phyloP scores from a whole-genome alignment of 2,329 filamentous ascomycete genomes.

The Paraconiothyrium brasiliense region DNA sequence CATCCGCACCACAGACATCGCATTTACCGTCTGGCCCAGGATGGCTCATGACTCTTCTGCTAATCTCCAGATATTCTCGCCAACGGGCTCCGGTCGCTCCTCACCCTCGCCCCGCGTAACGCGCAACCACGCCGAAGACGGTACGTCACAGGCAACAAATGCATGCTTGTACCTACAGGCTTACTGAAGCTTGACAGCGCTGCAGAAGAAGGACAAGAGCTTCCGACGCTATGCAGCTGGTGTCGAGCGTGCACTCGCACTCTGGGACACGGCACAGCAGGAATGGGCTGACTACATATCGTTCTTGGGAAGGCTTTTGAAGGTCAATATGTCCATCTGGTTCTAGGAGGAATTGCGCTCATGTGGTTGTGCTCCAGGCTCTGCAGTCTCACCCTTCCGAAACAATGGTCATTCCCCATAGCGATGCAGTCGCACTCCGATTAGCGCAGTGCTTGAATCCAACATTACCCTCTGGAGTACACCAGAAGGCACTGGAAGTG shows the following conservation, averaged over 20 bases:
- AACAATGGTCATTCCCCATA: constrained; percentile 79
- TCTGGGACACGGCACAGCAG: constrained; percentile 92
- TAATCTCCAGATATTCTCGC: constrained; percentile 63
- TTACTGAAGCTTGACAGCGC: constrained; percentile 56
- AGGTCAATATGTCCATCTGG: constrained; percentile 64
- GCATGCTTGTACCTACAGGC: constrained; percentile 14
- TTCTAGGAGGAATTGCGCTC: constrained; percentile 29
- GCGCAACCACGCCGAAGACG: constrained; percentile 79
- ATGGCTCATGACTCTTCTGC: constrained; percentile 51
- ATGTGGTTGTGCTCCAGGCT: constrained; percentile 64
- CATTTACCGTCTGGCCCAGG: constrained; percentile 34
- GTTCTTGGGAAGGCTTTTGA: constrained; percentile 88
- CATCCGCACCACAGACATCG: constrained; percentile 27
- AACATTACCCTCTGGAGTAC: constrained; percentile 90
- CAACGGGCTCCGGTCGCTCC: constrained; percentile 83
- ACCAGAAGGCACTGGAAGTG: constrained; percentile 96
- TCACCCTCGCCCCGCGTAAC: constrained; percentile 79
- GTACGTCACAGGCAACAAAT: constrained; percentile 61
- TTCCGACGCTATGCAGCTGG: constrained; percentile 90
- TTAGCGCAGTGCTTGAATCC: constrained; percentile 96
- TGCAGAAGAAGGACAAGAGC: constrained; percentile 68
- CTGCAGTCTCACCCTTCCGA: constrained; percentile 84
- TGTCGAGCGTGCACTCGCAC: constrained; percentile 84
- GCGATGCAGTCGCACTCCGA: constrained; percentile 84
- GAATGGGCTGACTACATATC: constrained; percentile 99